Conservation (phyloP, 208 protist genomes). For the Crithidia thermophila region DNA sequence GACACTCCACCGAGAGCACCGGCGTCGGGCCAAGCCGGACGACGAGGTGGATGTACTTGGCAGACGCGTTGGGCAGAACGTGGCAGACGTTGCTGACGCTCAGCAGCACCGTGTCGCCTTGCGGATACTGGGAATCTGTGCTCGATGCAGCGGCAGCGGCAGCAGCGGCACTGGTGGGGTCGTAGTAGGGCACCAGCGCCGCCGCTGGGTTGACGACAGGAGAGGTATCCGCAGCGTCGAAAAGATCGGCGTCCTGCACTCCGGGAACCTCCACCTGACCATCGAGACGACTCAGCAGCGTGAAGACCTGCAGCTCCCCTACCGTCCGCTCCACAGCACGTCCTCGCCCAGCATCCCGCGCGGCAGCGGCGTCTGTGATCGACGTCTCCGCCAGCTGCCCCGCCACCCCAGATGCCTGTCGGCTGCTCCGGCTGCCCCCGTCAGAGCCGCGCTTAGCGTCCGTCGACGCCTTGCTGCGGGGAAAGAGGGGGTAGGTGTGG, state of each 20-base stretch:
- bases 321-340: slow-evolving; percentile 12
- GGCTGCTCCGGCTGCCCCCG: neutral
- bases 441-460: no score
- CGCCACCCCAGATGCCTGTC: no score
- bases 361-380: no score
- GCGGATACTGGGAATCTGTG: neutral
- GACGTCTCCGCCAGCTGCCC: no score
- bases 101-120: slow-evolving; percentile 36
- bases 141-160: neutral
- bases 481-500: slow-evolving; percentile 44
- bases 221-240: neutral
- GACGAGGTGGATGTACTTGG: slow-evolving; percentile 50
- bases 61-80: slow-evolving; percentile 36
- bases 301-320: slow-evolving; percentile 10
- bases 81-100: slow-evolving; percentile 61
- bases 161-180: slow-evolving; percentile 6
- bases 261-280: neutral
- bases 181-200: slow-evolving; percentile 22
- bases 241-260: neutral
- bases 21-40: slow-evolving; percentile 38
- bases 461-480: neutral
- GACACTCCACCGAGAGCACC: slow-evolving; percentile 48
- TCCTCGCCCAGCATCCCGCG: no score
- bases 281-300: slow-evolving; percentile 22
- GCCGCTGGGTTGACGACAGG: neutral